Evolutionary conservation across 306 rosid genomes (phyloP), one percentile per base, ranked within the genome.

Genomic region (Trifolium fragiferum): DNA sequence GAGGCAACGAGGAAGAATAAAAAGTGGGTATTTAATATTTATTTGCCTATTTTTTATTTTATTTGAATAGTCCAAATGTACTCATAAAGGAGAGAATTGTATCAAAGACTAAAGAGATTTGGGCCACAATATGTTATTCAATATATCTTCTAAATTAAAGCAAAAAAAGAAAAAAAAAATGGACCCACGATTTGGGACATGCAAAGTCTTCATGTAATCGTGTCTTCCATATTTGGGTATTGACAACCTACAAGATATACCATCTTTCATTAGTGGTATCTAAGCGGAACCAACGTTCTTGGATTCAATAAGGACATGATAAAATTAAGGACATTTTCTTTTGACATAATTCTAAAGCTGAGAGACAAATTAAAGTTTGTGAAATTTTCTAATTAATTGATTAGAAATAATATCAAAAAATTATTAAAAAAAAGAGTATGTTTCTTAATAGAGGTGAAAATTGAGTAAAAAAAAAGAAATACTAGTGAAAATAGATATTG

Each of bases 291-390:
- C 83, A 82, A 78, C 54, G 53, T 74, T 14, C 58, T 61, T 47
- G 80, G 88, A 80, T 92, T 89, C 93, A 82, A 82, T 46, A 70
- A 76, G 76, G 78, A 43, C 71, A 81, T 86, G 20, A 89, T 84
- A 82, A 66, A 47, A 77, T 7, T 0, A 1, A 49, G 60, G 74
- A 14, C 83, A 82, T 66, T 77, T 74, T 72, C 66, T 54, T 54
- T 38, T 66, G 61, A 60, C 27, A 21, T 41, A 37, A 35, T 16
- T 37, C 21, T 15, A 30, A 60, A 25, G 15, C 4, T 35, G 69
- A 68, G 18, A 65, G 50, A 43, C 33, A 51, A n/a, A n/a, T n/a
- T n/a, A n/a, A 21, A 46, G 21, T 59, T 60, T 75, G 53, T 38
- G 53, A 50, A 18, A 23, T 73, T 25, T 30, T 44, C 23, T 59